Conservation (phyloP, 371 early-diverging fungal genomes). For the Thermomucor indicae-seudaticae region DNA sequence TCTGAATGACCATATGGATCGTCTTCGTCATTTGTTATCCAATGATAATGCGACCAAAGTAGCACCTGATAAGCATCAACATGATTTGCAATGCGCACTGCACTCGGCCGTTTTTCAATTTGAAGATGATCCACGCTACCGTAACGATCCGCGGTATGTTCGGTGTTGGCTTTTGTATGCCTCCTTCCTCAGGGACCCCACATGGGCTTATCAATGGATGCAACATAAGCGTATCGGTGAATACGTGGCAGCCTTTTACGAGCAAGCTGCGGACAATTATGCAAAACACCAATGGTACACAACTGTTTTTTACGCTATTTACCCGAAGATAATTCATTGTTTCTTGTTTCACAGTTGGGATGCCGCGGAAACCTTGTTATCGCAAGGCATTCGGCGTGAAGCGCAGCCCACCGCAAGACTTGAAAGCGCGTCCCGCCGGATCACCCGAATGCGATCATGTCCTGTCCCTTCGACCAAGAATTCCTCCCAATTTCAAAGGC, state of each 20-base stretch:
- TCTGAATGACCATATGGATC: constrained; percentile 55
- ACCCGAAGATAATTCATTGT: too few species aligned
- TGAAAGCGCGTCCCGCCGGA: neutral
- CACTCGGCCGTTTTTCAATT: constrained; percentile 6
- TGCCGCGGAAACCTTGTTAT: too few species aligned
- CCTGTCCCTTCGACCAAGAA: neutral
- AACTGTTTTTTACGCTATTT: too few species aligned
- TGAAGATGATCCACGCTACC: constrained; percentile 13
- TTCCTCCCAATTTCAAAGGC: constrained; percentile 1
- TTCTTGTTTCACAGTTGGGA: too few species aligned
- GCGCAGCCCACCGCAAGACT: constrained; percentile 7
- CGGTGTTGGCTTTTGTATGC: constrained; percentile 28
- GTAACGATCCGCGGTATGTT: constrained; percentile 23
- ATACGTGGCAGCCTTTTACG: constrained; percentile 22
- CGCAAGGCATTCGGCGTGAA: too few species aligned
- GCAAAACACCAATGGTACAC: neutral
- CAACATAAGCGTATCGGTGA: constrained; percentile 24
- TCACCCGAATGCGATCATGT: constrained; percentile 1
- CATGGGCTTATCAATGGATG: constrained; percentile 18
- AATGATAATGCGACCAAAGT: constrained; percentile 16
- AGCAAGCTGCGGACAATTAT: constrained; percentile 18
- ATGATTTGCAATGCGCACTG: constrained; percentile 4
- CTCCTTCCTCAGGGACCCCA: constrained; percentile 13
- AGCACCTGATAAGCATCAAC: neutral
- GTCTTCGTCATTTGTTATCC: constrained; percentile 51